Base-by-base conservation (phyloP, 2,329 filamentous ascomycete species). In the Hypoxylon sp. region DNA sequence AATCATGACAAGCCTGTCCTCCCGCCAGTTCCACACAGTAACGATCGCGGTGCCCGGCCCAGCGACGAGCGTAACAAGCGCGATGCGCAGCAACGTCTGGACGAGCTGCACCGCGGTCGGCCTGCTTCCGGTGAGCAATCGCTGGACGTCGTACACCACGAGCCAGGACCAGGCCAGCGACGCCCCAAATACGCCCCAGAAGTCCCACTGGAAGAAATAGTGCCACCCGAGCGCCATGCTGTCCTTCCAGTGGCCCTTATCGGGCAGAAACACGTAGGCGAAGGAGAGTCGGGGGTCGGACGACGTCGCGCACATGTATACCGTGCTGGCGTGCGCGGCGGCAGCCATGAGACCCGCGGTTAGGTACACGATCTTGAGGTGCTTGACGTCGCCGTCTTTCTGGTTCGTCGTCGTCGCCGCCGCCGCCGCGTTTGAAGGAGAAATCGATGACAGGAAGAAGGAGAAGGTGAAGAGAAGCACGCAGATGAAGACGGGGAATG, bases 201-300 rank as follows among this genome's bases (percentile, higher is more conserved):
- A 69, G 59, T 75, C 73, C 30, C 70, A 30, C 64, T 74, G 72
- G 68, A 75, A 74, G 65, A 74, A 72, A 17, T 72, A 75, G 51
- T 75, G 72, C 51, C 74, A 55, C 13, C 72, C 72, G 8, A 63
- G 53, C 20, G 64, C 64, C 22, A 70, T 70, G 62, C 56, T 68
- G 2, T 65, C 64, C 32, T 59, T 63, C 71, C 67, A 68, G 1
- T 49, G 43, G 4, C 24, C 37, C 19, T 61, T 54, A 47, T 64
- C 55, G 13, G 73, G 73, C 11, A 72, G 32, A 54, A 75, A 73
- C 10, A 74, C 67, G 53, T 68, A 69, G 24, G 62, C 44, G 24
- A 73, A 63, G 53, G 64, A 61, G 34, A 74, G 66, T 44, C 65
- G 56, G 26, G 70, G 68, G 51, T 70, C 44, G 13, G 66, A 39